phyloP scores from a whole-genome alignment of 1,284 basidiomycete species.

The Trichosporon sp. region DNA sequence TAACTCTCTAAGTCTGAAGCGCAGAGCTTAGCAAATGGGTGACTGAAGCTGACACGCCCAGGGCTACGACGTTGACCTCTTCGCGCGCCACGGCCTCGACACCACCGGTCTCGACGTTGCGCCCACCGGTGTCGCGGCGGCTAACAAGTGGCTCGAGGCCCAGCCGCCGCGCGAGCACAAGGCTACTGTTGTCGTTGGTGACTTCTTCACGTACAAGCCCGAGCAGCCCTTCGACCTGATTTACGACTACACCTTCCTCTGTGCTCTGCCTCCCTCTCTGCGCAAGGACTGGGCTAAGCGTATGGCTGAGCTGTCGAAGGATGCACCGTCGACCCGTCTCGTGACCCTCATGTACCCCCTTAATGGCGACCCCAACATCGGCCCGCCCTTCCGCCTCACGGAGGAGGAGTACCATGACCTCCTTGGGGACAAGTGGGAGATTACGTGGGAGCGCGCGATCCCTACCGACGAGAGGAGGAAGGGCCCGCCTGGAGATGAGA shows the following conservation, averaged over 20 bases:
- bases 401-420: conserved; percentile 57
- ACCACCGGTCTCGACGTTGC: conserved; percentile 58
- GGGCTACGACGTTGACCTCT: conserved; percentile 64
- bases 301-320: conserved; percentile 57
- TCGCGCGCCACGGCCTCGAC: conserved; percentile 53
- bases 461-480: conserved; percentile 49
- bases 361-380: conserved; percentile 37
- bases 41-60: conserved; percentile 29
- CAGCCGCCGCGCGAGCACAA: conserved; percentile 11
- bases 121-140: conserved; percentile 54
- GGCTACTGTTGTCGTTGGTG: conserved; percentile 45
- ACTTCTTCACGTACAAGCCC: conserved; percentile 56
- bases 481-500: conserved; percentile 15
- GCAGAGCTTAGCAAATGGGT: neutral
- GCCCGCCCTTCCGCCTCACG: conserved; percentile 61
- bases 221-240: conserved; percentile 55
- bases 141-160: conserved; percentile 50
- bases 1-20: too few species aligned
- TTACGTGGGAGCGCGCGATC: conserved; percentile 55
- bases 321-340: conserved; percentile 54
- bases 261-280: conserved; percentile 58
- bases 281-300: conserved; percentile 58
- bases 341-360: conserved; percentile 59
- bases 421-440: conserved; percentile 50
- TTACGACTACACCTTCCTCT: conserved; percentile 71